These are phyloP conservation scores for Pythium monospermum DNA, from an alignment of 352 stramenopile species.

Conservation along the genomic window DNA sequence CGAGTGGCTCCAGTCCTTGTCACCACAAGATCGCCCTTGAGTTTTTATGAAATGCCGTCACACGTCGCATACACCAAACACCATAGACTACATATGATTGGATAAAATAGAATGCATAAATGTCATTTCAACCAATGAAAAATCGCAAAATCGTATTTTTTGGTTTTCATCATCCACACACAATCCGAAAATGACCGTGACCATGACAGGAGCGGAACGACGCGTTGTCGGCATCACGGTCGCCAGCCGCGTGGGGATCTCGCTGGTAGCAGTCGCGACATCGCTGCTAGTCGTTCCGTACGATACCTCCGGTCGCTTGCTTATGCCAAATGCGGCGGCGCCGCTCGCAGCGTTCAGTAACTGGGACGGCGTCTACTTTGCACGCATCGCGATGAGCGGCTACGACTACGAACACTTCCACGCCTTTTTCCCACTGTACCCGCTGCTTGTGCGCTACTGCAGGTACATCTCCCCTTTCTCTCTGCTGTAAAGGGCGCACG, in stretches of 20 bases:
- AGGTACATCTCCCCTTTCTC: too few species aligned
- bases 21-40: slow-evolving; percentile 11
- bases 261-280: slow-evolving; percentile 40
- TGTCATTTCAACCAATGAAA: slow-evolving; percentile 1
- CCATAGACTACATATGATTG: slow-evolving; percentile 27
- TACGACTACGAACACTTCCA: slow-evolving; percentile 86
- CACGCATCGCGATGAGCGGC: slow-evolving; percentile 58
- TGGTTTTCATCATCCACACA: too few species aligned
- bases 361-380: slow-evolving; percentile 86
- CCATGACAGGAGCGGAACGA: slow-evolving; percentile 15
- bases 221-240: slow-evolving; percentile 45
- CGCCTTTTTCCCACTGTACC: slow-evolving; percentile 82
- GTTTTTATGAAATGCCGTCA: background rate
- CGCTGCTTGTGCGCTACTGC: slow-evolving; percentile 41
- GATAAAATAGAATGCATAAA: slow-evolving; percentile 20
- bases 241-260: slow-evolving; percentile 39
- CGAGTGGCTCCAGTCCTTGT: slow-evolving; percentile 42
- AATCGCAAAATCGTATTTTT: background rate
- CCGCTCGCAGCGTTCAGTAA: slow-evolving; percentile 49
- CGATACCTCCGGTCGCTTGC: slow-evolving; percentile 55
- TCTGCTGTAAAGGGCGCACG: too few species aligned
- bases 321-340: slow-evolving; percentile 9
- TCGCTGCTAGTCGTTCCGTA: slow-evolving; percentile 49
- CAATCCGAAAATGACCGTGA: too few species aligned
- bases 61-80: slow-evolving; percentile 18